These are phyloP conservation scores for Arctostaphylos glauca DNA, from an alignment of 148 eudicot genomes.

Conservation along the genomic window DNA sequence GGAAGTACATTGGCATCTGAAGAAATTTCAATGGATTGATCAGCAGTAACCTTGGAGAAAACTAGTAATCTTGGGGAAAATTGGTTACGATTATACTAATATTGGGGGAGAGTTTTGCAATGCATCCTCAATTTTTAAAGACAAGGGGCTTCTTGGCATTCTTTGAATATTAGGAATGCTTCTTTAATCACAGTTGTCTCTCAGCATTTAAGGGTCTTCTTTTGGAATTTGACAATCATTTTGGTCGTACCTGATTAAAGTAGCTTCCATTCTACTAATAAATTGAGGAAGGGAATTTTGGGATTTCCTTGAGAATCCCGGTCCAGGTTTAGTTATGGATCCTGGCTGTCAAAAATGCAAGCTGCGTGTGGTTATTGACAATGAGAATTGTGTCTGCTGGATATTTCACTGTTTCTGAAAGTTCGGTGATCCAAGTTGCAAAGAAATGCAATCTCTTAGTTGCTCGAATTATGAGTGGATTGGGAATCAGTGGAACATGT, in stretches of 20 bases:
- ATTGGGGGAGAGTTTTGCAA: neutral
- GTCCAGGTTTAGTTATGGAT: no score
- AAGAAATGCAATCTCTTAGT: neutral
- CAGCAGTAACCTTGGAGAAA: neutral
- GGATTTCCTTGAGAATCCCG: neutral
- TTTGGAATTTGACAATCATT: neutral
- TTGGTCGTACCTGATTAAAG: neutral
- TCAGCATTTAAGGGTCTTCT: neutral
- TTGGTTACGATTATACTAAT: neutral
- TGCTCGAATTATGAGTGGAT: neutral
- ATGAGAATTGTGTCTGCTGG: neutral
- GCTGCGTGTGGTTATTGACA: neutral
- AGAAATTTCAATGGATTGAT: neutral
- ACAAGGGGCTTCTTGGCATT: slow-evolving; percentile 4
- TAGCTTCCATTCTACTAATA: slow-evolving; percentile 3
- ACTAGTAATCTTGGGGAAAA: neutral
- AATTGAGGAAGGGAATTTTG: neutral
- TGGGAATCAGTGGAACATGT: neutral
- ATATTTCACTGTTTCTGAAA: neutral
- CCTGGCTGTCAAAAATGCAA: neutral
- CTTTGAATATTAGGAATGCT: neutral
- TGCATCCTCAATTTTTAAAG: neutral
- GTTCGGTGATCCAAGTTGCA: slow-evolving; percentile 4
- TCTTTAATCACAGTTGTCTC: no score
- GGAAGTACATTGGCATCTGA: neutral